phyloP scores from a whole-genome alignment of 331 rosid species.

The Arachis monticola region DNA sequence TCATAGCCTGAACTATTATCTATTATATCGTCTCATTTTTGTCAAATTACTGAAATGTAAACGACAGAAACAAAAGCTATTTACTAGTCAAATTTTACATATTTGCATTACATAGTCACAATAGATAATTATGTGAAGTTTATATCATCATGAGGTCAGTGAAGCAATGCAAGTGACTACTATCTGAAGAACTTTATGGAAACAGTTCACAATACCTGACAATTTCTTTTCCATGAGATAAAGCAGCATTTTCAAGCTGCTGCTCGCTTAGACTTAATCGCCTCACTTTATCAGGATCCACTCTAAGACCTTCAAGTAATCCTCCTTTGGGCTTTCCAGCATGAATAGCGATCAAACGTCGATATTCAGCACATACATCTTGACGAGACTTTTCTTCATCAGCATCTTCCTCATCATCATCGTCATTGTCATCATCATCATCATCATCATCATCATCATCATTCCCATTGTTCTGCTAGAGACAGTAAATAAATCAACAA shows the following conservation, averaged over 20 bases:
- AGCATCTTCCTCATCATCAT: constrained; percentile 60
- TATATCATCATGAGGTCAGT: constrained; percentile 9
- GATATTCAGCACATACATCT: constrained; percentile 64
- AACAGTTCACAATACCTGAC: constrained; percentile 63
- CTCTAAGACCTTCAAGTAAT: constrained; percentile 72
- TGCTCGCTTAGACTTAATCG: constrained; percentile 96
- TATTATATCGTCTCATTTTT: constrained; percentile 3
- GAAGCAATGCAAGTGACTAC: constrained; percentile 5
- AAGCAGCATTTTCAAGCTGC: constrained; percentile 79
- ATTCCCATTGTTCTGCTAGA: constrained; percentile 50
- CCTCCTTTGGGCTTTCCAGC: constrained; percentile 99
- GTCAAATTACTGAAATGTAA: background rate
- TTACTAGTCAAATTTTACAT: constrained; percentile 21
- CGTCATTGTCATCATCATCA: constrained; percentile 32
- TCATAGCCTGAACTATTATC: background rate
- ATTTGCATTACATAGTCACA: constrained; percentile 4
- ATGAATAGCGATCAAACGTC: constrained; percentile 90
- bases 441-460: constrained; percentile 44
- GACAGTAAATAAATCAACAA: constrained; percentile 35
- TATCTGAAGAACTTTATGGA: background rate
- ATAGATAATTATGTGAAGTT: constrained; percentile 16
- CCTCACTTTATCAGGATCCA: constrained; percentile 84
- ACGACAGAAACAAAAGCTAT: constrained; percentile 15
- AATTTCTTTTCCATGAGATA: constrained; percentile 71
- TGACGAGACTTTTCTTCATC: constrained; percentile 49